Evolutionary conservation across 805 yeast species (phyloP).

Genomic region (Kluyveromyces nonfermentans): DNA sequence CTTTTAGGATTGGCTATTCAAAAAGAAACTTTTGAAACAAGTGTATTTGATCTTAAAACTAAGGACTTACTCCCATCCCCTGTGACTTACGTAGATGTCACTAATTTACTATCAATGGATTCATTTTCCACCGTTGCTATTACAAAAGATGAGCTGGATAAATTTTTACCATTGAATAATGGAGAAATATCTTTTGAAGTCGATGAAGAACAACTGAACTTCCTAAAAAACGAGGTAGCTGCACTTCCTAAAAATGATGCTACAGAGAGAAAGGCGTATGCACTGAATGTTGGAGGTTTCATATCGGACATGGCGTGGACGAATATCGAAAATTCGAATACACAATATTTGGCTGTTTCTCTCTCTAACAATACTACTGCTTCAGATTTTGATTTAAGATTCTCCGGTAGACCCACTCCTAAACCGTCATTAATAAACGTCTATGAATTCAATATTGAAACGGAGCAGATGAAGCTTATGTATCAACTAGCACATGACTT

Average conservation of each 20-base stretch:
- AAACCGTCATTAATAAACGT: conserved; percentile 1
- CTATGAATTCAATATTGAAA: background rate
- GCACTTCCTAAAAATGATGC: conserved; percentile 24
- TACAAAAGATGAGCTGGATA: conserved; percentile 15
- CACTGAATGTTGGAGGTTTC: conserved; percentile 42
- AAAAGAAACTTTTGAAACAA: conserved; percentile 42
- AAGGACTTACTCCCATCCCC: background rate
- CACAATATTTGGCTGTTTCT: conserved; percentile 43
- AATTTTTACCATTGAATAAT: conserved; percentile 19
- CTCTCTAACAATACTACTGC: conserved; percentile 32
- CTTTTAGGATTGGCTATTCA: conserved; percentile 35
- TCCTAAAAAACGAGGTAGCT: conserved; percentile 13
- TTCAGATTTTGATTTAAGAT: conserved; percentile 19
- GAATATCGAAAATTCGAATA: conserved; percentile 20
- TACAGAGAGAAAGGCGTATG: conserved; percentile 30
- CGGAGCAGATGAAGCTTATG: conserved; percentile 19
- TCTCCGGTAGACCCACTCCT: conserved; percentile 14
- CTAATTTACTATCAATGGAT: conserved; percentile 9
- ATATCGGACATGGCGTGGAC: conserved; percentile 49
- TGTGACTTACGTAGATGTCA: conserved; percentile 9
- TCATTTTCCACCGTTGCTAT: conserved; percentile 7
- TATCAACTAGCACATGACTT: conserved; percentile 25
- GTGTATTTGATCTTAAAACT: conserved; percentile 33
- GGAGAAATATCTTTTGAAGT: conserved; percentile 13
- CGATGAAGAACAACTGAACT: conserved; percentile 13